Conservation (phyloP, 495 filamentous ascomycete species). For the Aspergillus ellipticus region DNA sequence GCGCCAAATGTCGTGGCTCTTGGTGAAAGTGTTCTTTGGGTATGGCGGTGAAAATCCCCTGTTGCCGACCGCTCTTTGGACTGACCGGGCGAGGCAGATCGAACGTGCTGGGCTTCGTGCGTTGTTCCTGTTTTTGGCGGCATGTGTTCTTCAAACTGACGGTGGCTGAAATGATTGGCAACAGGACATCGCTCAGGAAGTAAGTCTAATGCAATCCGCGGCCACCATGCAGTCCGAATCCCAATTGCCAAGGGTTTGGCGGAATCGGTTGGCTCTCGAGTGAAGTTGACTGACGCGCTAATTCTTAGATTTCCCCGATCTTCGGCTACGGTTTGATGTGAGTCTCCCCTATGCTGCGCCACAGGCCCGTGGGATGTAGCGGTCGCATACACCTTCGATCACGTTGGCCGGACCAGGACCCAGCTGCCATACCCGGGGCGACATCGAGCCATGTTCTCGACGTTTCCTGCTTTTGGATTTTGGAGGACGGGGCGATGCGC, state of each 20-base stretch:
- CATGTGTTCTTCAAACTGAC: slow-evolving; percentile 26
- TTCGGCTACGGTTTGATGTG: slow-evolving; percentile 46
- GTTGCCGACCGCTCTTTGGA: slow-evolving; percentile 26
- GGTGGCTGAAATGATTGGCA: slow-evolving; percentile 47
- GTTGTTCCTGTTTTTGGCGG: slow-evolving; percentile 29
- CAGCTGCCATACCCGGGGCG: slow-evolving; percentile 14
- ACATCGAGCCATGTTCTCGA: background rate
- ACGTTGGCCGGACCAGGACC: slow-evolving; percentile 28
- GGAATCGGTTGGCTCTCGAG: slow-evolving; percentile 42
- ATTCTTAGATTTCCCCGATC: slow-evolving; percentile 45
- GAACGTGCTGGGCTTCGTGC: slow-evolving; percentile 75
- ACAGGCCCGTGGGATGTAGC: slow-evolving; percentile 16
- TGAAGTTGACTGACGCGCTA: slow-evolving; percentile 40
- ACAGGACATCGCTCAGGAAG: slow-evolving; percentile 49
- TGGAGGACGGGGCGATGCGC: background rate
- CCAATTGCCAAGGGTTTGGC: slow-evolving; percentile 30
- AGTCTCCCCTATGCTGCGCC: slow-evolving; percentile 29
- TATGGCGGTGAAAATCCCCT: slow-evolving; percentile 40
- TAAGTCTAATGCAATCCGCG: slow-evolving; percentile 31
- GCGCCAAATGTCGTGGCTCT: slow-evolving; percentile 76
- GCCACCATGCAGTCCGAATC: slow-evolving; percentile 33
- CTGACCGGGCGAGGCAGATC: slow-evolving; percentile 50
- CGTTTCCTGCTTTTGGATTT: background rate
- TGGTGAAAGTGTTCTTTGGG: slow-evolving; percentile 79
- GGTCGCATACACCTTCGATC: slow-evolving; percentile 34